Evolutionary conservation across 2,329 filamentous ascomycete species (phyloP), one percentile per base, ranked within the genome.

Genomic region (Ilyonectria robusta): DNA sequence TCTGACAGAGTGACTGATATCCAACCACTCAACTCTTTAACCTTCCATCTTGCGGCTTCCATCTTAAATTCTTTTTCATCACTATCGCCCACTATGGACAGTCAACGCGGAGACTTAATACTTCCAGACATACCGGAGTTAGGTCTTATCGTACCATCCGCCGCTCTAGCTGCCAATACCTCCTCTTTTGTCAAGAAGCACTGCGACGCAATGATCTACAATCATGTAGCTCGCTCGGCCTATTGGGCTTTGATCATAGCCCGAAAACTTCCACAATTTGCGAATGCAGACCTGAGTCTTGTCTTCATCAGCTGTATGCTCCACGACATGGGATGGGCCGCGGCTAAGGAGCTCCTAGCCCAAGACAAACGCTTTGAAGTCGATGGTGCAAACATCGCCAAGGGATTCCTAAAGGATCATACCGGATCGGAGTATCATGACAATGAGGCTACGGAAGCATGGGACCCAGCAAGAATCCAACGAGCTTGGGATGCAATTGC

Each of bases 291-390:
- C 21, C 23, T 53, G 47, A 60, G 63, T 17, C 44, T 60, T 10
- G 67, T 69, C 9, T 21, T 67, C 4, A 13, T 69, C 37, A 59
- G 60, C 54, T 69, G 64, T 29, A 53, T 70, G 23, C 62, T 71
- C 33, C 67, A 71, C 23, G 67, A 71, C 44, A 63, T 71, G 69
- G 67, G 67, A 6, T 70, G 67, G 69, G 69, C 65, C 17, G 46
- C 54, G 17, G 66, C 61, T 4, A 48, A 63, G 11, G 19, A 50
- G 17, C 40, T 68, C 13, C 21, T 63, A 13, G 63, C 64, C 10
- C 17, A 44, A 2, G 69, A 71, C 19, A 70, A 55, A 10, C 59
- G 67, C 8, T 71, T 71, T 37, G 67, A 71, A 21, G 69, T 71
- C 1, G 69, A 71, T 23, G 69, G 67, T 6, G 69, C 69, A 7